phyloP scores from a whole-genome alignment of 345 rosid genomes.

The Populus tremula region DNA sequence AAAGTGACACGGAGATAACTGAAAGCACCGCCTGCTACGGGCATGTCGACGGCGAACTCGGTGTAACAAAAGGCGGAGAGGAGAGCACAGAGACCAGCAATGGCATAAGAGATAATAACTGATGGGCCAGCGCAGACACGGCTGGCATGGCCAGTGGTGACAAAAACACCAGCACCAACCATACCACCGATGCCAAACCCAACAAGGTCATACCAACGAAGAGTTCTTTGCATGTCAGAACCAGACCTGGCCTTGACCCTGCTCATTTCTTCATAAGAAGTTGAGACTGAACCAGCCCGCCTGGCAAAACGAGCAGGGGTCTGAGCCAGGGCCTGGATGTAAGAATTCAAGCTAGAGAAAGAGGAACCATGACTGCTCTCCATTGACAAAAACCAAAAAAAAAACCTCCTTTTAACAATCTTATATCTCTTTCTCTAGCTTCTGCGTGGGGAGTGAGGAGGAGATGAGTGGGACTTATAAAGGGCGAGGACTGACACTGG shows the following conservation, averaged over 20 bases:
- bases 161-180: constrained; percentile 96
- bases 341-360: constrained; percentile 53
- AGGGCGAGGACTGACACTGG: background rate
- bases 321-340: constrained; percentile 56
- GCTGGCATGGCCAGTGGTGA: constrained; percentile 70
- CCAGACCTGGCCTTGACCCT: constrained; percentile 57
- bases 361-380: constrained; percentile 39
- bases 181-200: constrained; percentile 92
- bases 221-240: constrained; percentile 60
- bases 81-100: constrained; percentile 94
- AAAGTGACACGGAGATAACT: constrained; percentile 88
- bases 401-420: background rate
- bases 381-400: background rate
- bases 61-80: constrained; percentile 98
- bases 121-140: constrained; percentile 71
- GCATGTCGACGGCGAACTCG: constrained; percentile 93
- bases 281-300: constrained; percentile 69
- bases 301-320: constrained; percentile 68
- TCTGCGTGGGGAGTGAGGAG: background rate
- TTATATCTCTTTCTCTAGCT: background rate
- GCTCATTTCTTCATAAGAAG: constrained; percentile 69
- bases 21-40: constrained; percentile 98
- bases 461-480: background rate
- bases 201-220: constrained; percentile 82
- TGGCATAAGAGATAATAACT: constrained; percentile 75